Evolutionary conservation across 78 protist genomes (phyloP).

Genomic region (Isochrysis galbana): DNA sequence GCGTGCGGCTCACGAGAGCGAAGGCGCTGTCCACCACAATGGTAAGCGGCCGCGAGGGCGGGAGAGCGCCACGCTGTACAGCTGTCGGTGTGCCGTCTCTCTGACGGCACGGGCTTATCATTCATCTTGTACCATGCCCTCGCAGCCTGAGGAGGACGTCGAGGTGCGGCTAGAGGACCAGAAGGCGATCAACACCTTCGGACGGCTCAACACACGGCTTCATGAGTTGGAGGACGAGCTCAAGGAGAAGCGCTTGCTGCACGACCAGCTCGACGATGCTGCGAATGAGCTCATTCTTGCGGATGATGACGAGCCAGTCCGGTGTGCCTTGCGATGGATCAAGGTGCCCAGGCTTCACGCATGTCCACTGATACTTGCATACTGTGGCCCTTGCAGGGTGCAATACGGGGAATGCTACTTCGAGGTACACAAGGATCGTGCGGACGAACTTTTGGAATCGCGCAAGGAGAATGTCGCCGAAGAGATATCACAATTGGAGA

Average conservation of each 20-base stretch:
- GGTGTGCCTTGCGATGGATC: no score
- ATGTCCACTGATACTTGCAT: background rate
- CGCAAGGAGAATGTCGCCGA: background rate
- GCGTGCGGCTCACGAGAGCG: no score
- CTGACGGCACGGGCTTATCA: no score
- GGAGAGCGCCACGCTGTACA: no score
- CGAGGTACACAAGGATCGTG: background rate
- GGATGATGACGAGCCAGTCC: constrained; percentile 18
- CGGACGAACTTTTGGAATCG: background rate
- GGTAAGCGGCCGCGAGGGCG: no score
- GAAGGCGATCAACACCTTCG: constrained; percentile 13
- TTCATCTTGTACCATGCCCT: no score
- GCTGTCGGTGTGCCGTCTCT: no score
- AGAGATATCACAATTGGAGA: background rate
- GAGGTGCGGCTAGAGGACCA: constrained; percentile 41
- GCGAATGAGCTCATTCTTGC: constrained; percentile 14
- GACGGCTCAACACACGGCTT: constrained; percentile 7
- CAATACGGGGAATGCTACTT: background rate
- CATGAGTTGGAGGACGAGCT: constrained; percentile 27
- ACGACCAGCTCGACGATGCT: constrained; percentile 22
- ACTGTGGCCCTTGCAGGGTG: background rate
- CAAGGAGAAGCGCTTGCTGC: background rate
- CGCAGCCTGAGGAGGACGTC: background rate
- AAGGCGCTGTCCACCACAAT: no score
- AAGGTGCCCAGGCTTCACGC: background rate